Percentiles rank a stretch among this genome's conserved stretches.
Evolutionary conservation across 495 filamentous ascomycete species (phyloP).

Genomic region (Endocarpon pusillum): DNA sequence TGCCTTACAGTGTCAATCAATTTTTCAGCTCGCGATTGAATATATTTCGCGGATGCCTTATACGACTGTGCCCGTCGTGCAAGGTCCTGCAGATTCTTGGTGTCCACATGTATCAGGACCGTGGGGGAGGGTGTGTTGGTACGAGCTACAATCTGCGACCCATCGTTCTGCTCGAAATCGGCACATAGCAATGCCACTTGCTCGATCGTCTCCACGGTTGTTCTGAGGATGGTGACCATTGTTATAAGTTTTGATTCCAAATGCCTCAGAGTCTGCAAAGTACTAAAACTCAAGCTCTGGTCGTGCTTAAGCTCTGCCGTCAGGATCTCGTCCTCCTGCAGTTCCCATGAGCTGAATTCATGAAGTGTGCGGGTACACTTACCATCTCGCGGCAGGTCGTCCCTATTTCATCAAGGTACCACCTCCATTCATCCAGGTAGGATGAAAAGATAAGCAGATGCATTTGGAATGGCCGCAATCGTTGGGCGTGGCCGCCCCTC

Average conservation of each 20-base stretch:
- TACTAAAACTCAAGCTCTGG: slow-evolving; percentile 1
- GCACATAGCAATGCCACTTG: too few relatives aligned
- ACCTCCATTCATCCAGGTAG: slow-evolving; percentile 11
- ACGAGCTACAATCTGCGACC: too few relatives aligned
- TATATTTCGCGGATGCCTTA: background rate
- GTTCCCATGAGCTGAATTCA: background rate
- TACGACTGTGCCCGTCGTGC: too few relatives aligned
- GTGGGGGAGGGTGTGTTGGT: too few relatives aligned
- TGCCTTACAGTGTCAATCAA: slow-evolving; percentile 2
- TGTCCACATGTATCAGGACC: too few relatives aligned
- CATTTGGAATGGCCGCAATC: too few relatives aligned
- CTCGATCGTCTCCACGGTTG: background rate
- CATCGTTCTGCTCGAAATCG: too few relatives aligned
- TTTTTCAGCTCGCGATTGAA: slow-evolving; percentile 6
- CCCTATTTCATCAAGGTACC: slow-evolving; percentile 12
- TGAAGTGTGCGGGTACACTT: too few relatives aligned
- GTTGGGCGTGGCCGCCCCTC: slow-evolving; percentile 1
- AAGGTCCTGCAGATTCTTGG: too few relatives aligned
- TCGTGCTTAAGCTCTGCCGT: slow-evolving; percentile 7
- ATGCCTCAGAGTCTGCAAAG: background rate
- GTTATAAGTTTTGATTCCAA: background rate
- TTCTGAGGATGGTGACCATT: background rate
- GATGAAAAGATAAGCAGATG: slow-evolving; percentile 7
- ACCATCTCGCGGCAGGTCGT: slow-evolving; percentile 7
- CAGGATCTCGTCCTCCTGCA: slow-evolving; percentile 3